A percentile compares a stretch with the other conserved stretches of the same genome.
These are phyloP conservation scores for Schwanniomyces occidentalis DNA, from an alignment of 805 yeast genomes.

Conservation along the genomic window DNA sequence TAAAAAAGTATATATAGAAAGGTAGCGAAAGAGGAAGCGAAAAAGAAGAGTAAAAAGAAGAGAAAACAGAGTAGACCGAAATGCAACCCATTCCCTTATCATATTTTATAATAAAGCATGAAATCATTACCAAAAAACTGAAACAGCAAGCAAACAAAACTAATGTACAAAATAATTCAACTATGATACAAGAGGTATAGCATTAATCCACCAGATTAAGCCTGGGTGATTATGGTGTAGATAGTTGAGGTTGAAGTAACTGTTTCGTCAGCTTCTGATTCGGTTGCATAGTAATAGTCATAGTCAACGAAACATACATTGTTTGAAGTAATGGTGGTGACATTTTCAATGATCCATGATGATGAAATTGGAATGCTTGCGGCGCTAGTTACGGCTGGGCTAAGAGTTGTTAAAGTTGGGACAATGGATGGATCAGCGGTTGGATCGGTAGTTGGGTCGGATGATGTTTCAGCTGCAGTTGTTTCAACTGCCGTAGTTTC, in stretches of 20 bases:
- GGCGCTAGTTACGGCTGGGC: conserved; percentile 8
- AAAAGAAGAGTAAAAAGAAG: no score
- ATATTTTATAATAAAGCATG: no score
- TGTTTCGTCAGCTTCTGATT: conserved; percentile 30
- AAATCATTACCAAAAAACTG: no score
- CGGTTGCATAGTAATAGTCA: conserved; percentile 35
- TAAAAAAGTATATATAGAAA: no score
- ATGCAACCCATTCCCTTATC: no score
- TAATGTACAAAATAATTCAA: no score
- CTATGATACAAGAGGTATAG: no score
- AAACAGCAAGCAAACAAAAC: no score
- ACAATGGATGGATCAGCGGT: conserved; percentile 9
- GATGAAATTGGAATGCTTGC: conserved; percentile 24
- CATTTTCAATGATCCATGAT: conserved; percentile 35
- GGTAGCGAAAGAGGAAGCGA: no score
- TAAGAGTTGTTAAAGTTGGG: conserved; percentile 9
- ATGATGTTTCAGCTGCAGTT: conserved; percentile 14
- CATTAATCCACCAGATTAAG: conserved; percentile 4
- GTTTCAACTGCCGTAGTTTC: conserved; percentile 13
- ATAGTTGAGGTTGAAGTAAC: conserved; percentile 40
- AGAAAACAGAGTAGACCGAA: no score
- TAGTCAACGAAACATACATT: conserved; percentile 38
- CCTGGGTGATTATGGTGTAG: conserved; percentile 32
- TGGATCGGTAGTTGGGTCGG: conserved; percentile 9
- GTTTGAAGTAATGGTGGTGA: conserved; percentile 28